phyloP scores from a whole-genome alignment of 768 basidiomycete species.

The Rhodotorula kratochvilovae region DNA sequence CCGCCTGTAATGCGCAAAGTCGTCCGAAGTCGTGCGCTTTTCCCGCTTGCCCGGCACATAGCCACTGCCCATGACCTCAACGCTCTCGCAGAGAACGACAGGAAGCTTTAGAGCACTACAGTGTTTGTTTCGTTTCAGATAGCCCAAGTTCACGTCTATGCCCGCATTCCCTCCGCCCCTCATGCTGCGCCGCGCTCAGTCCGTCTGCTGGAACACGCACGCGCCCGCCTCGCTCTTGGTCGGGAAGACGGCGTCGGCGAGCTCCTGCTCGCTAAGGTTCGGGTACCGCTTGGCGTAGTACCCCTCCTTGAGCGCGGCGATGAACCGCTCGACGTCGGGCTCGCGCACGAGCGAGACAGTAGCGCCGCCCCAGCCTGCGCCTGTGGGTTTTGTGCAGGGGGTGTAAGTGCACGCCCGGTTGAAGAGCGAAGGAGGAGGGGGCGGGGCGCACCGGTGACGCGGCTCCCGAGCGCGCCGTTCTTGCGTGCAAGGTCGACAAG shows the following conservation, averaged over 20 bases:
- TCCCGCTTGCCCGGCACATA: too few species aligned
- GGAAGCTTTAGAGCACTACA: too few species aligned
- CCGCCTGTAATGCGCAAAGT: background rate
- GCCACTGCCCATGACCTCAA: too few species aligned
- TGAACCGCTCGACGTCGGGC: slow-evolving; percentile 60
- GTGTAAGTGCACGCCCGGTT: too few species aligned
- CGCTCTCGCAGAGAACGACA: too few species aligned
- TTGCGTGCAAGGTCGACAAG: slow-evolving; percentile 61
- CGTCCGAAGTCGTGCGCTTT: too few species aligned
- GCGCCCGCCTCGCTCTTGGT: slow-evolving; percentile 79
- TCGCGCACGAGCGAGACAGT: slow-evolving; percentile 75
- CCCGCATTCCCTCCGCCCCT: too few species aligned
- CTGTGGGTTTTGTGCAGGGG: too few species aligned
- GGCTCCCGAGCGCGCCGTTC: slow-evolving; percentile 72
- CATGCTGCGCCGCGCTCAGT: background rate
- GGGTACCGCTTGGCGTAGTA: slow-evolving; percentile 60
- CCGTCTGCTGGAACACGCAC: slow-evolving; percentile 50
- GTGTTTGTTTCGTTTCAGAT: too few species aligned
- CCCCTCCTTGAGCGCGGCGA: slow-evolving; percentile 57
- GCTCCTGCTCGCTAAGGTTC: slow-evolving; percentile 57
- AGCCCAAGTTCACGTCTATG: background rate
- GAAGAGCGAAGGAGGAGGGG: background rate
- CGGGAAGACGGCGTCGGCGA: slow-evolving; percentile 70
- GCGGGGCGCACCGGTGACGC: slow-evolving; percentile 64
- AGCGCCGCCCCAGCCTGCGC: slow-evolving; percentile 89